Percentiles rank a stretch among this genome's conserved stretches.
These are phyloP conservation scores for Turritis glabra DNA, from an alignment of 345 rosid species.

Conservation along the genomic window DNA sequence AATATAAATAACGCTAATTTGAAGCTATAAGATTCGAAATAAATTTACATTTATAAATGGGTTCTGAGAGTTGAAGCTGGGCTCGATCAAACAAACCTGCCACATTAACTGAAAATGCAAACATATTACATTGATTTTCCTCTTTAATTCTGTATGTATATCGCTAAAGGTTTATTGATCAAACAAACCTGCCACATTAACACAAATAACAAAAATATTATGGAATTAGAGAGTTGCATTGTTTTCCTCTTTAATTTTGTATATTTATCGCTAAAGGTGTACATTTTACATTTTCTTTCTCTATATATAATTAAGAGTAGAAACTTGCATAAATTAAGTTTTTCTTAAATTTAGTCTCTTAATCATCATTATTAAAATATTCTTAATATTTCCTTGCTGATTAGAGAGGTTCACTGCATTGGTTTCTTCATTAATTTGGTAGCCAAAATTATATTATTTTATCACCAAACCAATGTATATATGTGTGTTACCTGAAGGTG, in stretches of 20 bases:
- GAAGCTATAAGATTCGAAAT: background rate
- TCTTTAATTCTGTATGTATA: background rate
- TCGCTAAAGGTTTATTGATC: background rate
- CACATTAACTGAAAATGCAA: conserved; percentile 42
- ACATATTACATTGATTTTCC: background rate
- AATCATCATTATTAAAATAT: background rate
- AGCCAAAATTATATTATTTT: background rate
- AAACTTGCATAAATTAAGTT: background rate
- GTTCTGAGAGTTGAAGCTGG: conserved; percentile 61
- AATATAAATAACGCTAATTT: background rate
- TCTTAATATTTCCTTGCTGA: background rate
- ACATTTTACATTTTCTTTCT: background rate
- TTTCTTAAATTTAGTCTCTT: background rate
- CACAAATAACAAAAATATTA: background rate
- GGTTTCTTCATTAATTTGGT: background rate
- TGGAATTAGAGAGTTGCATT: background rate
- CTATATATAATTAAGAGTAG: background rate
- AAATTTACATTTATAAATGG: conserved; percentile 57
- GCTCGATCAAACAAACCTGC: conserved; percentile 46
- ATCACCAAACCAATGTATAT: background rate
- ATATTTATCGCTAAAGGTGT: background rate
- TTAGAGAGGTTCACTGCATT: background rate
- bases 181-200: background rate
- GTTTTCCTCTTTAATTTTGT: background rate
- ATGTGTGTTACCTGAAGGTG: conserved; percentile 49